phyloP scores from a whole-genome alignment of 202 grass and related monocot species.

The Elaeis oleifera region DNA sequence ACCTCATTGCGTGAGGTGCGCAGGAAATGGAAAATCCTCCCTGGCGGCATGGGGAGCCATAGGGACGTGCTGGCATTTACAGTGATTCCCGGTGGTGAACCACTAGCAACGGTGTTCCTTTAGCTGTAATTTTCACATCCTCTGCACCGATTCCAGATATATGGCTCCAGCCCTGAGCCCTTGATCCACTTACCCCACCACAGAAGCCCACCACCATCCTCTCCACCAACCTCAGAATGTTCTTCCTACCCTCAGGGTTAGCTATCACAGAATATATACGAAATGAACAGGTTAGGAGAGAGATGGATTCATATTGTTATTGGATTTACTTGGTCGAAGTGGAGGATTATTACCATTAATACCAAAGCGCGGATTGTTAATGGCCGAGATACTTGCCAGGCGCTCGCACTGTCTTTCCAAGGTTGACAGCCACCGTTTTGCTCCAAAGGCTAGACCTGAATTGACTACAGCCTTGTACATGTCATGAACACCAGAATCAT shows the following conservation, averaged over 20 bases:
- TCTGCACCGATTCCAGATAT: conserved; percentile 30
- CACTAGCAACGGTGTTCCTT: background rate
- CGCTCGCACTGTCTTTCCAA: conserved; percentile 43
- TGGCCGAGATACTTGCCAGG: conserved; percentile 28
- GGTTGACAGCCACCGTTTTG: conserved; percentile 35
- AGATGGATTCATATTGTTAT: too few species aligned
- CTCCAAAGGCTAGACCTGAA: conserved; percentile 48
- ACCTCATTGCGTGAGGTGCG: conserved; percentile 36
- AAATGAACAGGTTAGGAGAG: background rate
- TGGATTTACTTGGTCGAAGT: background rate
- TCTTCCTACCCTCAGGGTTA: conserved; percentile 31
- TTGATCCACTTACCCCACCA: conserved; percentile 20
- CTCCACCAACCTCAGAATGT: conserved; percentile 38
- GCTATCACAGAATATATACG: conserved; percentile 21
- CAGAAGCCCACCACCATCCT: conserved; percentile 30
- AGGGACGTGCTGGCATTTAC: conserved; percentile 38
- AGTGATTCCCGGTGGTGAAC: background rate
- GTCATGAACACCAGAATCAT: conserved; percentile 19
- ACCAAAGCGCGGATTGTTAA: conserved; percentile 11
- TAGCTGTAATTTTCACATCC: conserved; percentile 41
- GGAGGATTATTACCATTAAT: conserved; percentile 8
- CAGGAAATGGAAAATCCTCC: conserved; percentile 39
- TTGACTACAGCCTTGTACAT: conserved; percentile 32
- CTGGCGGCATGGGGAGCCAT: conserved; percentile 26
- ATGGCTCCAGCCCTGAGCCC: conserved; percentile 24